Percentiles rank a stretch among this genome's conserved stretches.
phyloP scores from a whole-genome alignment of 2,329 filamentous ascomycete genomes.

The Colletotrichum australisinense region DNA sequence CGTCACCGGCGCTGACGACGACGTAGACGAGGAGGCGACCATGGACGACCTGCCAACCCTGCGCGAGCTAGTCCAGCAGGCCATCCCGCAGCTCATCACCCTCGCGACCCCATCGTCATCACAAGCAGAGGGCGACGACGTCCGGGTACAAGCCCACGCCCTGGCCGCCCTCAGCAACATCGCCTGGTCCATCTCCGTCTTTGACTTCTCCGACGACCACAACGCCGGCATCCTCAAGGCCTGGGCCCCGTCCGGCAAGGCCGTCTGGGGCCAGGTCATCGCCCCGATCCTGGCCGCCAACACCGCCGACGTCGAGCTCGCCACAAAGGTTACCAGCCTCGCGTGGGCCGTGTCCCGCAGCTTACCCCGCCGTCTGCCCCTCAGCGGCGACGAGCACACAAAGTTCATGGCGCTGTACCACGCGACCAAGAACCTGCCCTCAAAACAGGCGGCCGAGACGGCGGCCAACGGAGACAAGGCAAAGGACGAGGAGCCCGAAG shows the following conservation, averaged over 20 bases:
- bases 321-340: conserved; percentile 72
- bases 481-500: conserved; percentile 48
- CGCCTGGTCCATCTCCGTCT: conserved; percentile 72
- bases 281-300: conserved; percentile 68
- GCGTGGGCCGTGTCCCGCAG: conserved; percentile 73
- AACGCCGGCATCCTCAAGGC: conserved; percentile 62
- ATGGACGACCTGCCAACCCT: conserved; percentile 67
- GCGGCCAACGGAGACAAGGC: conserved; percentile 20
- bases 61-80: conserved; percentile 56
- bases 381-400: conserved; percentile 65
- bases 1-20: conserved; percentile 63
- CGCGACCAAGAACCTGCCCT: conserved; percentile 58
- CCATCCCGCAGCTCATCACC: conserved; percentile 61
- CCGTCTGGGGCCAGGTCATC: conserved; percentile 69
- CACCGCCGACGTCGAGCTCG: conserved; percentile 70
- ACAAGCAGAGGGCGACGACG: conserved; percentile 51
- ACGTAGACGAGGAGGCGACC: conserved; percentile 53
- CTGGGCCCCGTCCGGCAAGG: conserved; percentile 65
- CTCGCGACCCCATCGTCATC: conserved; percentile 55
- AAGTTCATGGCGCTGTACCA: conserved; percentile 76
- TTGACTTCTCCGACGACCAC: conserved; percentile 67
- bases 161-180: conserved; percentile 75
- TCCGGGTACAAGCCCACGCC: conserved; percentile 63
- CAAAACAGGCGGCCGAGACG: conserved; percentile 22
- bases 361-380: conserved; percentile 58